phyloP scores from a whole-genome alignment of 1,284 basidiomycete genomes.

The Rhodotorula sp. region DNA sequence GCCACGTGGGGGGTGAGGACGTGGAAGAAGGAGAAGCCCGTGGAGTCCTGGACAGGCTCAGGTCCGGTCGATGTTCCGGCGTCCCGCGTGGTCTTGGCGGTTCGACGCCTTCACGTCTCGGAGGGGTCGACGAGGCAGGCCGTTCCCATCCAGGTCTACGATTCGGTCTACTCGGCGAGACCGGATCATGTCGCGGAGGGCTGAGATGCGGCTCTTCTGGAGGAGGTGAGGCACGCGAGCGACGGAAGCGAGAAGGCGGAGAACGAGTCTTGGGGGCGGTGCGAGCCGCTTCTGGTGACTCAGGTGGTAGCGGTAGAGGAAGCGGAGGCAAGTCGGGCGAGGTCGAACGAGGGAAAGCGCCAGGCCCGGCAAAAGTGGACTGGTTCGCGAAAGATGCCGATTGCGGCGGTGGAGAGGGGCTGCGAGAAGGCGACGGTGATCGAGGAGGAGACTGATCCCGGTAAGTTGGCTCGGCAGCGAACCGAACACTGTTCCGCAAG shows the following conservation, averaged over 20 bases:
- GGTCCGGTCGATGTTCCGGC: background rate
- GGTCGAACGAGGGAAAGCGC: background rate
- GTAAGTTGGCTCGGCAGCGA: background rate
- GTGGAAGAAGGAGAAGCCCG: background rate
- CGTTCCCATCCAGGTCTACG: background rate
- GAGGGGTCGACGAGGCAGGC: slow-evolving; percentile 3
- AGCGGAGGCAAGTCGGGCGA: slow-evolving; percentile 20
- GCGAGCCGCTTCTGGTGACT: slow-evolving; percentile 15
- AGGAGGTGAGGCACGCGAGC: background rate
- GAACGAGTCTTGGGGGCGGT: background rate
- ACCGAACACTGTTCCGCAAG: slow-evolving; percentile 11
- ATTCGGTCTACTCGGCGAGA: background rate
- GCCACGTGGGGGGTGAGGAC: background rate
- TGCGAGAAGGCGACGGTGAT: background rate
- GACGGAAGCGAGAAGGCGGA: background rate
- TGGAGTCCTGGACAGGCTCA: background rate
- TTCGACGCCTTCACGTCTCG: background rate
- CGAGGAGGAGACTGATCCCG: background rate
- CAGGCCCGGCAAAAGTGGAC: background rate
- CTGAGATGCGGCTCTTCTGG: background rate
- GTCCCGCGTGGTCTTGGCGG: background rate
- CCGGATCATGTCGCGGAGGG: background rate
- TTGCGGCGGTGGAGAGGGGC: background rate
- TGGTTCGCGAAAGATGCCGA: background rate
- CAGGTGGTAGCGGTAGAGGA: slow-evolving; percentile 18